Conservation (phyloP, 2,329 filamentous ascomycete species). For the Exophiala viscosa region DNA sequence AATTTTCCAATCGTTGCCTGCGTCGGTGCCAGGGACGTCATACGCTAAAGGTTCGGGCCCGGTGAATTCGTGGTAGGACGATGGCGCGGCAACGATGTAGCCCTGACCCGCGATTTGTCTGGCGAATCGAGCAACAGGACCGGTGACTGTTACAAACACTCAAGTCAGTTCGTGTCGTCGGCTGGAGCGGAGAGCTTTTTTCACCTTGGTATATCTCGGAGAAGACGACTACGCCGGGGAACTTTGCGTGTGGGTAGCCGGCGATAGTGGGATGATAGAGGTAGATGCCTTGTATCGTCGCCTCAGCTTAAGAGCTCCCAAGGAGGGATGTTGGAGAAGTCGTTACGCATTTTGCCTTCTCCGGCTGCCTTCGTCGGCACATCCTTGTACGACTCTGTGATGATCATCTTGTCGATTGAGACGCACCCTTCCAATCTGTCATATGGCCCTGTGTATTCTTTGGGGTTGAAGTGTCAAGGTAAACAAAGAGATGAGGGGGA, state of each 20-base stretch:
- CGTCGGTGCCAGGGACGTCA: constrained; percentile 80
- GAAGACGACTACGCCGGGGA: constrained; percentile 83
- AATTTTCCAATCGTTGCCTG: constrained; percentile 82
- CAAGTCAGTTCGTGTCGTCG: not conserved
- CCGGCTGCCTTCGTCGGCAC: constrained; percentile 58
- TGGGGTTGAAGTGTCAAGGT: not conserved
- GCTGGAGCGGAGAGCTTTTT: constrained; percentile 12
- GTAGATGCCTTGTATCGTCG: constrained; percentile 65
- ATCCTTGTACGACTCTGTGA: constrained; percentile 57
- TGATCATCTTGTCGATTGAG: constrained; percentile 50
- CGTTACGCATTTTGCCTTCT: constrained; percentile 53
- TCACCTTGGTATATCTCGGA: constrained; percentile 94
- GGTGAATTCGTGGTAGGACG: constrained; percentile 89
- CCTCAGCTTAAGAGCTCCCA: constrained; percentile 12
- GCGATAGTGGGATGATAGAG: constrained; percentile 81
- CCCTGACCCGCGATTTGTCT: constrained; percentile 88
- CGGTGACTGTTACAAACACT: constrained; percentile 63
- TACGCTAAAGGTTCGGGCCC: constrained; percentile 80
- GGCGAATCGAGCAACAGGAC: constrained; percentile 82
- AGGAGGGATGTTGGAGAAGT: constrained; percentile 10
- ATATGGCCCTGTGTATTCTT: not conserved
- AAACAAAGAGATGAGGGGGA: not conserved
- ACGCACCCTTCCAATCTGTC: not conserved
- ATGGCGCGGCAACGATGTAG: constrained; percentile 88
- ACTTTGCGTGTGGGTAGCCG: constrained; percentile 82